Percentiles rank a stretch among this genome's conserved stretches.
Conservation (phyloP, 129 eudicot genomes). For the Flaveria bidentis region DNA sequence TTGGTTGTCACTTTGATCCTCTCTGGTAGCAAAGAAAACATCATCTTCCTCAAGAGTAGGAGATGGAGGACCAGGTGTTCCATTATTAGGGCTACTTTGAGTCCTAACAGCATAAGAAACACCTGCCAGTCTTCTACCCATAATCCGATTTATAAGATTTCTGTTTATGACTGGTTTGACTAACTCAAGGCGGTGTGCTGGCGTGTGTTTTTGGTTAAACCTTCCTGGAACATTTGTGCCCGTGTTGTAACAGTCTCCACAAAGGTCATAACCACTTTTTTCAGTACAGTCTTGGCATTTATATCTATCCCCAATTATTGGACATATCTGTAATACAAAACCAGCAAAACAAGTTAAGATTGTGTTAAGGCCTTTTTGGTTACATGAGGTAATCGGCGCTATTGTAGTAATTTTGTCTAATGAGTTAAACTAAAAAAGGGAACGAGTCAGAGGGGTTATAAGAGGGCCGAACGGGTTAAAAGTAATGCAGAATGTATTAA, state of each 20-base stretch:
- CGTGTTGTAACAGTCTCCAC: conserved; percentile 63
- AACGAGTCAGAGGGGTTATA: not conserved
- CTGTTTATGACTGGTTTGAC: conserved; percentile 29
- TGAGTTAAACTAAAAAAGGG: not conserved
- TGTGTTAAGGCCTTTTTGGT: not conserved
- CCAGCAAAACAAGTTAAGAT: not conserved
- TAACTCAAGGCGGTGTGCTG: conserved; percentile 57
- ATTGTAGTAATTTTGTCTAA: not conserved
- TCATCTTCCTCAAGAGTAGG: conserved; percentile 30
- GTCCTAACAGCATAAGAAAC: conserved; percentile 27
- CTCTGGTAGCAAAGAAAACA: conserved; percentile 21
- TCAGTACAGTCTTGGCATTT: conserved; percentile 66
- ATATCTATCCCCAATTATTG: conserved; percentile 70
- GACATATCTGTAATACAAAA: conserved; percentile 53
- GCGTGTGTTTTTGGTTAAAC: conserved; percentile 70
- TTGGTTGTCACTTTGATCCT: conserved; percentile 32
- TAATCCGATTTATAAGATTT: conserved; percentile 35
- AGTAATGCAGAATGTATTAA: not conserved
- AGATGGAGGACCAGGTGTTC: conserved; percentile 19
- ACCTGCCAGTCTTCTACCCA: conserved; percentile 41
- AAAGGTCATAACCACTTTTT: conserved; percentile 57
- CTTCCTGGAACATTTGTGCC: conserved; percentile 63
- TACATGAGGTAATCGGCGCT: not conserved
- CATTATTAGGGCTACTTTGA: conserved; percentile 10
- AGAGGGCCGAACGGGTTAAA: not conserved